A percentile compares a stretch with the other conserved stretches of the same genome.
These are phyloP conservation scores for Dictyostelium firmibasis DNA, from an alignment of 78 protist genomes.

Conservation along the genomic window DNA sequence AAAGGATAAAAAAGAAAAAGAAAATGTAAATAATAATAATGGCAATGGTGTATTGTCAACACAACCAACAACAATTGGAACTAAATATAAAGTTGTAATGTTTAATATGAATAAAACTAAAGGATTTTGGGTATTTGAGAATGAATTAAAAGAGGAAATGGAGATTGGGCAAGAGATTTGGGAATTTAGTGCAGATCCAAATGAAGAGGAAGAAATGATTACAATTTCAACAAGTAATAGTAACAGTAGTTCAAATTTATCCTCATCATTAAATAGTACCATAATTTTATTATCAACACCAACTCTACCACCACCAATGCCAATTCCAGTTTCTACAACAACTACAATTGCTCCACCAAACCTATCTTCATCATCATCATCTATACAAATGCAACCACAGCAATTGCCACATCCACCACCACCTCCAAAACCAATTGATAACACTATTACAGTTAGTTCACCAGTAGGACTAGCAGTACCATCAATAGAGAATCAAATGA, in stretches of 20 bases:
- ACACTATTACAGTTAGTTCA: neutral
- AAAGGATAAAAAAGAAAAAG: neutral
- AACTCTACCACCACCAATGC: neutral
- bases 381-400: neutral
- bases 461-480: neutral
- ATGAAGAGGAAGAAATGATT: constrained; percentile 32
- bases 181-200: constrained; percentile 67
- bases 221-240: neutral
- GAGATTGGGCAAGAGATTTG: constrained; percentile 62
- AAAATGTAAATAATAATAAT: neutral
- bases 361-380: neutral
- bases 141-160: constrained; percentile 26
- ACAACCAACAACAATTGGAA: neutral
- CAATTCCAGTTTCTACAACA: neutral
- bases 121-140: constrained; percentile 75
- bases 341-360: neutral
- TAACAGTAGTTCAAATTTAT: constrained; percentile 5
- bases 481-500: neutral
- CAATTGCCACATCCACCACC: neutral
- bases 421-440: neutral
- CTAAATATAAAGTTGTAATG: constrained; percentile 61
- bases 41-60: too few species aligned
- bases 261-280: neutral
- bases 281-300: neutral
- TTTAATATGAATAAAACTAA: constrained; percentile 77